These are phyloP conservation scores for Trichophyton verrucosum DNA, from an alignment of 2,329 filamentous ascomycete genomes.

Conservation along the genomic window DNA sequence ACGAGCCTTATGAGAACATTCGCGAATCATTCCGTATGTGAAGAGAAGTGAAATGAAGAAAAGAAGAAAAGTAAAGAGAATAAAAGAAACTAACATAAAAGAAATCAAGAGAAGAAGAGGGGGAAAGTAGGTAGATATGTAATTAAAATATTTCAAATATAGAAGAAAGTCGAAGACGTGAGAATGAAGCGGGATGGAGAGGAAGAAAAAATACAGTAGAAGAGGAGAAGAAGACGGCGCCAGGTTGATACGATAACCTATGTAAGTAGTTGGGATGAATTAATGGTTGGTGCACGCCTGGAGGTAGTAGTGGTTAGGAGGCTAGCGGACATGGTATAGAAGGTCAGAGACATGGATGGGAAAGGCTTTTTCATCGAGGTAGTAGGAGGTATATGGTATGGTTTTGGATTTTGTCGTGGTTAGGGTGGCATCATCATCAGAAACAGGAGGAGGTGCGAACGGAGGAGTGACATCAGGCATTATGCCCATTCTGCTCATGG, in stretches of 20 bases:
- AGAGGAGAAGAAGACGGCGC: neutral
- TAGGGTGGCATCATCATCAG: conserved; percentile 1
- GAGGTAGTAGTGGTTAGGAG: neutral
- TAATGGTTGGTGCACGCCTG: neutral
- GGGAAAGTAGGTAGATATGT: neutral
- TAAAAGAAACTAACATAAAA: neutral
- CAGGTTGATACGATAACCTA: neutral
- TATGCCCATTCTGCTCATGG: neutral
- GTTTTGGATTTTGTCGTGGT: neutral
- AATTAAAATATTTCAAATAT: neutral
- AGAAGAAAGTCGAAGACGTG: neutral
- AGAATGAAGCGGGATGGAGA: neutral
- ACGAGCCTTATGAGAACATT: conserved; percentile 1
- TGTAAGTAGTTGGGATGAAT: neutral
- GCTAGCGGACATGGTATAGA: neutral
- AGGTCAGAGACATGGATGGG: neutral
- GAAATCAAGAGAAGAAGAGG: neutral
- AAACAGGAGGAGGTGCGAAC: neutral
- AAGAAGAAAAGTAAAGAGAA: neutral
- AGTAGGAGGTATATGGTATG: neutral
- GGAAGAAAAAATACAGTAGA: neutral
- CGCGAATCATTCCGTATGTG: conserved; percentile 1
- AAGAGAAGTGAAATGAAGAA: neutral
- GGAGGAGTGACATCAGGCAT: neutral
- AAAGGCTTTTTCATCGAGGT: neutral